Evolutionary conservation across 2,329 filamentous ascomycete species (phyloP).

Genomic region (Ophiosphaerella herpotricha): DNA sequence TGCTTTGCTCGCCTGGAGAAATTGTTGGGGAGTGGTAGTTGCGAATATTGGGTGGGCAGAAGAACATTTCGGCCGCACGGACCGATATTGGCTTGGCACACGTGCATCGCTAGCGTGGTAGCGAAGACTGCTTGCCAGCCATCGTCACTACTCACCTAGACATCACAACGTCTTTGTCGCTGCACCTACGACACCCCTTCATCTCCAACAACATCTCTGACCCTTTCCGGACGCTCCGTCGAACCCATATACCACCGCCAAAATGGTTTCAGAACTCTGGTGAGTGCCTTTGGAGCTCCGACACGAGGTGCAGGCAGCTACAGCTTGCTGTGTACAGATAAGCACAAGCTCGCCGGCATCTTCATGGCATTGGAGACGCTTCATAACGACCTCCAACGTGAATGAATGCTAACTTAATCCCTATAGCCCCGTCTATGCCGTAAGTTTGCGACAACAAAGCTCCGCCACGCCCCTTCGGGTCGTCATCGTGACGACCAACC

Average conservation of each 20-base stretch:
- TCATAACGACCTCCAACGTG: slow-evolving; percentile 7
- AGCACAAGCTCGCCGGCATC: slow-evolving; percentile 37
- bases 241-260: slow-evolving; percentile 46
- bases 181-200: slow-evolving; percentile 32
- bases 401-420: slow-evolving; percentile 32
- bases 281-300: slow-evolving; percentile 58
- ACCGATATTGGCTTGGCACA: slow-evolving; percentile 20
- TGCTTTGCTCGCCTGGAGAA: slow-evolving; percentile 39
- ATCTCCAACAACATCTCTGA: slow-evolving; percentile 36
- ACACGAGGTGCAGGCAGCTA: slow-evolving; percentile 39
- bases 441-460: slow-evolving; percentile 64
- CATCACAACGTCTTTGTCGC: slow-evolving; percentile 33
- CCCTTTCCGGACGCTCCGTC: slow-evolving; percentile 22
- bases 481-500: slow-evolving; percentile 20
- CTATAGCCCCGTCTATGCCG: slow-evolving; percentile 93
- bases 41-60: background rate
- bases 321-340: slow-evolving; percentile 42
- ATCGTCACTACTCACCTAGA: slow-evolving; percentile 43
- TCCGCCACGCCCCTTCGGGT: slow-evolving; percentile 27
- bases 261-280: slow-evolving; percentile 82
- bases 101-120: slow-evolving; percentile 27
- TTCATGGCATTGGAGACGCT: slow-evolving; percentile 12
- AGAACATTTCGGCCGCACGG: slow-evolving; percentile 1
- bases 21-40: slow-evolving; percentile 16
- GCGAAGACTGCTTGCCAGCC: slow-evolving; percentile 37